Evolutionary conservation across 108 stramenopile species (phyloP).

Genomic region (Skeletonema potamos): DNA sequence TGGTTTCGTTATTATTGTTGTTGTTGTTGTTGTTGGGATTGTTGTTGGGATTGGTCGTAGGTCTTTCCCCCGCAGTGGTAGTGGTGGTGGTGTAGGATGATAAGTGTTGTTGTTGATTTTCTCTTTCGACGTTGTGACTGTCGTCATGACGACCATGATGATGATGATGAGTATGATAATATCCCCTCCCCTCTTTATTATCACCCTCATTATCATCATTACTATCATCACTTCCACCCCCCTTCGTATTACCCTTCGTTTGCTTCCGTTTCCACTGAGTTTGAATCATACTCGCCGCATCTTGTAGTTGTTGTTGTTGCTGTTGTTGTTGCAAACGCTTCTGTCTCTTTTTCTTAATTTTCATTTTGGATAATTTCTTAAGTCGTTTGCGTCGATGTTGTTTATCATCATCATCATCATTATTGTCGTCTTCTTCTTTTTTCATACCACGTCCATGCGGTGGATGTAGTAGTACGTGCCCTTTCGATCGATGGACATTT

Average conservation of each 20-base stretch:
- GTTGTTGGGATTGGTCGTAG: too few relatives aligned
- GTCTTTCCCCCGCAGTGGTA: too few relatives aligned
- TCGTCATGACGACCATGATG: too few relatives aligned
- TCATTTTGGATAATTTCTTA: conserved; percentile 30
- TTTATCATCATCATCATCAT: neutral
- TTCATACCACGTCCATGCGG: too few relatives aligned
- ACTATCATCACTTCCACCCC: neutral
- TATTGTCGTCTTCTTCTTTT: conserved; percentile 25
- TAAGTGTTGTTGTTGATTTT: too few relatives aligned
- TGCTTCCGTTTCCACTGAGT: conserved; percentile 64
- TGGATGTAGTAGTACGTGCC: too few relatives aligned
- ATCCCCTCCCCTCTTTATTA: neutral
- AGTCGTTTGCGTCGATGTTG: conserved; percentile 13
- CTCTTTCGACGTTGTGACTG: neutral
- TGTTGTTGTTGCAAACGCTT: conserved; percentile 16
- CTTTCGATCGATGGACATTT: too few relatives aligned
- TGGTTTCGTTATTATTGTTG: neutral
- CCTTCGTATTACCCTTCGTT: neutral
- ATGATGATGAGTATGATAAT: too few relatives aligned
- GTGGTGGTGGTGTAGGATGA: neutral
- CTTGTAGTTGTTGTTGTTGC: conserved; percentile 26
- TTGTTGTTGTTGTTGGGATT: conserved; percentile 8
- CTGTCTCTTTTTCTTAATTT: conserved; percentile 5
- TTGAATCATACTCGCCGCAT: conserved; percentile 64
- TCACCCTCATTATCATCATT: conserved; percentile 2